These are phyloP conservation scores for Yamadazyma scolyti DNA, from an alignment of 805 yeast species.

Conservation along the genomic window DNA sequence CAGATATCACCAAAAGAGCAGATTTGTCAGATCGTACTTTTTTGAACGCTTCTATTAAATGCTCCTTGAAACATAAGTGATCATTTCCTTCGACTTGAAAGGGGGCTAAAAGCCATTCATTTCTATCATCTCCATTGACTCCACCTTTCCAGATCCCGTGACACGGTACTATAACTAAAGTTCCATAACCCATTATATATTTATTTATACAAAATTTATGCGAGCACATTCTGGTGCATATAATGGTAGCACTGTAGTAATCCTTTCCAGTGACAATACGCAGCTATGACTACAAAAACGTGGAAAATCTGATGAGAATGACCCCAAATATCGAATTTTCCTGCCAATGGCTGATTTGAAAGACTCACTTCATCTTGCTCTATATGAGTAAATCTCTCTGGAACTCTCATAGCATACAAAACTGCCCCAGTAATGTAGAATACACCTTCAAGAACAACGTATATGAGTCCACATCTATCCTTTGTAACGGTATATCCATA, in stretches of 20 bases:
- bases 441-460: constrained; percentile 67
- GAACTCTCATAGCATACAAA: constrained; percentile 73
- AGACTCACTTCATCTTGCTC: constrained; percentile 16
- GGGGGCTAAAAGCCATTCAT: constrained; percentile 64
- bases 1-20: constrained; percentile 48
- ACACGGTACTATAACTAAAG: constrained; percentile 41
- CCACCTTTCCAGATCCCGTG: constrained; percentile 56
- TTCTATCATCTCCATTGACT: constrained; percentile 36
- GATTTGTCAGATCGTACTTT: constrained; percentile 25
- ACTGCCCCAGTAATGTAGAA: constrained; percentile 78
- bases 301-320: constrained; percentile 87
- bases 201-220: not conserved
- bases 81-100: constrained; percentile 72
- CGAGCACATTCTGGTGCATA: constrained; percentile 29
- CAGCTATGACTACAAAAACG: constrained; percentile 71
- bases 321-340: constrained; percentile 61
- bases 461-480: constrained; percentile 51
- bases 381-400: constrained; percentile 54
- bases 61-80: constrained; percentile 62
- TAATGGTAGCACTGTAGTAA: constrained; percentile 53
- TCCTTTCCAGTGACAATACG: constrained; percentile 68
- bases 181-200: constrained; percentile 4
- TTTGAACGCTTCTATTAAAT: constrained; percentile 46
- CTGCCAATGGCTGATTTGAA: constrained; percentile 13
- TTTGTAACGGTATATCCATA: constrained; percentile 51